Conservation (phyloP, 495 filamentous ascomycete species). For the Penicillium tannophilum region DNA sequence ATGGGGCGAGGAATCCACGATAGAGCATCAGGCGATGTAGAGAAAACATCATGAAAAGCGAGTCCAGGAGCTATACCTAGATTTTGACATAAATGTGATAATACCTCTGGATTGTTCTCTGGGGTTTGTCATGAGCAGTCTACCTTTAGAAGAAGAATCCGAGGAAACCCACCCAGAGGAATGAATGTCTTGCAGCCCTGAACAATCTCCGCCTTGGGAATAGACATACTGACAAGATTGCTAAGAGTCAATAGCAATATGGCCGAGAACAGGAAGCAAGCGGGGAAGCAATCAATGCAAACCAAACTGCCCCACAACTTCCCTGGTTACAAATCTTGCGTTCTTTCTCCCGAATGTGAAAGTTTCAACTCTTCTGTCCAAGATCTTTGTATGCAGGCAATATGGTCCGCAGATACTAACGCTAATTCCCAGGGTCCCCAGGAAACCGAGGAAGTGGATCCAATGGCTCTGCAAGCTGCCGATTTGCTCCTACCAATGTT, state of each 20-base stretch:
- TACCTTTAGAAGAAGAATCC: not conserved
- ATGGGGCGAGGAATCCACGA: slow-evolving; percentile 59
- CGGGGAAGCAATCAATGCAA: not conserved
- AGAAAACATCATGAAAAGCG: slow-evolving; percentile 61
- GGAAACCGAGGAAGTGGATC: not conserved
- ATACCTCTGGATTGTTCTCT: slow-evolving; percentile 68
- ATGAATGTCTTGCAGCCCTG: slow-evolving; percentile 41
- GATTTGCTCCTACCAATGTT: not conserved
- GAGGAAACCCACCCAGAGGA: slow-evolving; percentile 34
- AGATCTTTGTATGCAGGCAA: not conserved
- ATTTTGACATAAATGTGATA: slow-evolving; percentile 53
- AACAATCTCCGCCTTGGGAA: slow-evolving; percentile 46
- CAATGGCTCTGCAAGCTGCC: not conserved
- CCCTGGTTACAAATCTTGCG: no score
- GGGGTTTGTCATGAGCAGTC: slow-evolving; percentile 2
- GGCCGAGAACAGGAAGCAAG: not conserved
- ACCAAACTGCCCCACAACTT: not conserved
- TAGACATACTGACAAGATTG: not conserved
- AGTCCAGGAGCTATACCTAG: slow-evolving; percentile 54
- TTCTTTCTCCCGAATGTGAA: no score
- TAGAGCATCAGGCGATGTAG: slow-evolving; percentile 56
- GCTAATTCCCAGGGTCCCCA: not conserved
- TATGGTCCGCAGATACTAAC: not conserved
- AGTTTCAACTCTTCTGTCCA: no score
- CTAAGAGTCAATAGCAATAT: not conserved